Conservation (phyloP, 176 grass and related monocot genomes). For the Carex kokanica region DNA sequence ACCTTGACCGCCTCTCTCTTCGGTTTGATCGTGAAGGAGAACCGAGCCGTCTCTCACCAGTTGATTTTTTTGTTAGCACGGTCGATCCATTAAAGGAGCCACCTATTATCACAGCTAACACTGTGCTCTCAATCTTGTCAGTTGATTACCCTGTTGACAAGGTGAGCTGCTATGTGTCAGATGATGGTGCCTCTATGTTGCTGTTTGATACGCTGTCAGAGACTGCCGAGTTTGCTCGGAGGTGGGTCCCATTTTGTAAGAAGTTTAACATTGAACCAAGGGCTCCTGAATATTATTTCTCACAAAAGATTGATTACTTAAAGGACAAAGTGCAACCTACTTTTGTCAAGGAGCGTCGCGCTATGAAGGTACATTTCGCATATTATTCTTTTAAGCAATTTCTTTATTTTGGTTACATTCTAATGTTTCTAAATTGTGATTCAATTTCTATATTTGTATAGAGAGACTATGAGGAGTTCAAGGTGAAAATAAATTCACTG, state of each 20-base stretch:
- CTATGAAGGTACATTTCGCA: slow-evolving; percentile 57
- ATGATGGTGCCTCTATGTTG: slow-evolving; percentile 94
- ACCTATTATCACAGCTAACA: slow-evolving; percentile 92
- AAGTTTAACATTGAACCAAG: slow-evolving; percentile 84
- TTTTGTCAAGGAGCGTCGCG: slow-evolving; percentile 86
- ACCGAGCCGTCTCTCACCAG: slow-evolving; percentile 42
- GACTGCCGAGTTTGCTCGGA: slow-evolving; percentile 82
- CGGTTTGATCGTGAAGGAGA: slow-evolving; percentile 79
- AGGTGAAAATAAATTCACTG: slow-evolving; percentile 80
- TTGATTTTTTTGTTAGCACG: slow-evolving; percentile 84
- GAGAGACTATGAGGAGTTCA: slow-evolving; percentile 96
- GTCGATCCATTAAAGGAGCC: slow-evolving; percentile 99
- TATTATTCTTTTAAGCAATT: not conserved
- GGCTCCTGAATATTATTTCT: slow-evolving; percentile 95
- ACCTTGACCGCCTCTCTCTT: slow-evolving; percentile 82
- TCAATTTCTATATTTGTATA: slow-evolving; percentile 2
- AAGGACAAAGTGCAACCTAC: slow-evolving; percentile 97
- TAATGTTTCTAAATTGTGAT: not conserved
- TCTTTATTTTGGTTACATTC: not conserved
- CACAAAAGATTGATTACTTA: slow-evolving; percentile 96
- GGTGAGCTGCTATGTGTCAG: slow-evolving; percentile 89
- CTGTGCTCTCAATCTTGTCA: slow-evolving; percentile 83
- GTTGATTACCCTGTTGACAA: slow-evolving; percentile 91
- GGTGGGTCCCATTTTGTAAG: slow-evolving; percentile 98
- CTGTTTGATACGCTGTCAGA: slow-evolving; percentile 83